Evolutionary conservation across 306 rosid genomes (phyloP), one percentile per base, ranked within the genome.

Genomic region (Inga leiocalycina): DNA sequence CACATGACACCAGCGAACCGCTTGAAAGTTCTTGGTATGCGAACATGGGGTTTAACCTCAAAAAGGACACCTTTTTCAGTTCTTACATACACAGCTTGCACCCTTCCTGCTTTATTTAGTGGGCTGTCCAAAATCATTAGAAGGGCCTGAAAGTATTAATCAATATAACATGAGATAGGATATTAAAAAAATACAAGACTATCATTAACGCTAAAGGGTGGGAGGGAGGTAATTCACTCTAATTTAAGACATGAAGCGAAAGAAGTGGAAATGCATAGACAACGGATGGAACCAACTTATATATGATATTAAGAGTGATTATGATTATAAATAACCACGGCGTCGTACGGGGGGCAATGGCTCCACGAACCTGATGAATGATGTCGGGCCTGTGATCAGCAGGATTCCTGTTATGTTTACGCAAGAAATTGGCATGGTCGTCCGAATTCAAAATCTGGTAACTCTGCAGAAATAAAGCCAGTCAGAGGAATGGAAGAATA

Each of bases 21-120:
- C 85, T 91, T 93, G 87, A 93, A 94, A 30, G 98, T 95, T 81
- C 98, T 90, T 6, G 98, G 98, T 68, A 93, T 85, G 24, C 97
- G 98, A 79, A 89, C 97, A 81, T 79, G 67, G 19, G 94, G 95
- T 61, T 92, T 95, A 79, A 95, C 89, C 90, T 95, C 98, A 74
- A 95, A 87, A 30, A 93, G 97, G 74, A 86, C 86, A 46, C 97
- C 97, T 78, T 88, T 89, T 52, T 91, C 98, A 10, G 98, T 95
- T 86, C 85, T 92, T 72, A 95, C 91, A 82, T 95, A 95, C 35
- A 95, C 94, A 44, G 84, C 86, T 67, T 80, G 84, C 93, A 95
- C 82, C 88, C 91, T 95, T 77, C 97, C 97, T 59, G 98, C 91
- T 82, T 95, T 92, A 81, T 92, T 92, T 14, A 95, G 79, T 3